Evolutionary conservation across 129 eudicot genomes (phyloP).

Genomic region (Mikania micrantha): DNA sequence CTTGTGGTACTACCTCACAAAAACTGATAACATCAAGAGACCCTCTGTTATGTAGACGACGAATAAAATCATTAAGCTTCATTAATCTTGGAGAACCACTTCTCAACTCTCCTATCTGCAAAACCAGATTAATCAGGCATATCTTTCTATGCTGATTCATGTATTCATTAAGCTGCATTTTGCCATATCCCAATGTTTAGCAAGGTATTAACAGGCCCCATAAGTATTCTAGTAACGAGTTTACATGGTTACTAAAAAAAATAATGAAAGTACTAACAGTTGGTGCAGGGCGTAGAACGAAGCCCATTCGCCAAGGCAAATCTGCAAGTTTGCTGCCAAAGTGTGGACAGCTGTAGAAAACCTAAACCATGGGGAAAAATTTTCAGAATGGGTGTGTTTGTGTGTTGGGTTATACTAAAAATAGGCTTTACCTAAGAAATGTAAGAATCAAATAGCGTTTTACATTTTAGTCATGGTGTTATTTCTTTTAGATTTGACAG

Average conservation of each 20-base stretch:
- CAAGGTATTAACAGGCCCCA: too few relatives aligned
- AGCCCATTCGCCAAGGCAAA: slow-evolving; percentile 99
- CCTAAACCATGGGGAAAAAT: slow-evolving; percentile 37
- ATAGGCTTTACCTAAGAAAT: too few relatives aligned
- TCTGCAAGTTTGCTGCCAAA: slow-evolving; percentile 99
- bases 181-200: too few relatives aligned
- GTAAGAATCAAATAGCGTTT: too few relatives aligned
- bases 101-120: slow-evolving; percentile 88
- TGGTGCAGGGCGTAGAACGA: slow-evolving; percentile 97
- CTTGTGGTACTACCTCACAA: slow-evolving; percentile 62
- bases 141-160: background rate
- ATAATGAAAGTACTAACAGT: slow-evolving; percentile 56
- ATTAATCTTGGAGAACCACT: slow-evolving; percentile 93
- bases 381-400: background rate
- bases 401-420: too few relatives aligned
- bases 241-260: too few relatives aligned
- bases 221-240: too few relatives aligned
- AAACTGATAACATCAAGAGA: slow-evolving; percentile 87
- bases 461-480: too few relatives aligned
- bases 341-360: slow-evolving; percentile 94
- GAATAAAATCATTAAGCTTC: slow-evolving; percentile 80
- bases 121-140: background rate
- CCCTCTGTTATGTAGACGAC: slow-evolving; percentile 68
- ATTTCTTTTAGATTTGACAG: too few relatives aligned
- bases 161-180: too few relatives aligned